These are phyloP conservation scores for Fusarium sterilihyphosum DNA, from an alignment of 2,329 filamentous ascomycete genomes.

Conservation along the genomic window DNA sequence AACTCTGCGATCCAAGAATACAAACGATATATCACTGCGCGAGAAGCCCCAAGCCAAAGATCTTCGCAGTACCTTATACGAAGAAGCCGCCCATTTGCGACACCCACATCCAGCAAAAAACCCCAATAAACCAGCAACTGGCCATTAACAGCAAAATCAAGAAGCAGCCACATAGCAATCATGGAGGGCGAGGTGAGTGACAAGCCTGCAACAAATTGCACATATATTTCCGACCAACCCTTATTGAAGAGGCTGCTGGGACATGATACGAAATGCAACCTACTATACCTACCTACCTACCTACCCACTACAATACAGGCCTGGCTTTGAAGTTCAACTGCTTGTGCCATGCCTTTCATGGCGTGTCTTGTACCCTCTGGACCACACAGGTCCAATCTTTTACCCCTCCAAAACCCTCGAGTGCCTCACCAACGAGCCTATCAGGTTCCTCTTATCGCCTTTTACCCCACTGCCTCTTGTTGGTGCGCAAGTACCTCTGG, in stretches of 20 bases:
- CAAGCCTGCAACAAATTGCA: not conserved
- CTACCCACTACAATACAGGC: not conserved
- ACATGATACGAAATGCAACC: not conserved
- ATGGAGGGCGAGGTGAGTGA: constrained; percentile 43
- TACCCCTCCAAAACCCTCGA: constrained; percentile 40
- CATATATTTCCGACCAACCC: not conserved
- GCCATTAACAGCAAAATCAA: constrained; percentile 17
- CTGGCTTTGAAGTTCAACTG: constrained; percentile 22
- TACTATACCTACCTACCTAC: not conserved
- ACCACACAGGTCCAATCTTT: constrained; percentile 31
- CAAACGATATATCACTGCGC: not conserved
- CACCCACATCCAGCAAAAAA: constrained; percentile 28
- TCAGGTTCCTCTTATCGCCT: constrained; percentile 17
- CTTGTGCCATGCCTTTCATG: constrained; percentile 15
- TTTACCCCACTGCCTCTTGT: constrained; percentile 21
- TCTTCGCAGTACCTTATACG: constrained; percentile 5
- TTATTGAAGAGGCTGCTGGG: not conserved
- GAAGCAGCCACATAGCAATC: constrained; percentile 23
- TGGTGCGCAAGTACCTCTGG: constrained; percentile 35
- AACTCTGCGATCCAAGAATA: not conserved
- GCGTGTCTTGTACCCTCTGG: constrained; percentile 14
- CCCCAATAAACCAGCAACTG: constrained; percentile 10
- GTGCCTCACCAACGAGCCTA: constrained; percentile 29
- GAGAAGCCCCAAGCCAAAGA: not conserved
- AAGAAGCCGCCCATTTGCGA: constrained; percentile 16